phyloP scores from a whole-genome alignment of 495 filamentous ascomycete species.

The Amorphotheca resinae region DNA sequence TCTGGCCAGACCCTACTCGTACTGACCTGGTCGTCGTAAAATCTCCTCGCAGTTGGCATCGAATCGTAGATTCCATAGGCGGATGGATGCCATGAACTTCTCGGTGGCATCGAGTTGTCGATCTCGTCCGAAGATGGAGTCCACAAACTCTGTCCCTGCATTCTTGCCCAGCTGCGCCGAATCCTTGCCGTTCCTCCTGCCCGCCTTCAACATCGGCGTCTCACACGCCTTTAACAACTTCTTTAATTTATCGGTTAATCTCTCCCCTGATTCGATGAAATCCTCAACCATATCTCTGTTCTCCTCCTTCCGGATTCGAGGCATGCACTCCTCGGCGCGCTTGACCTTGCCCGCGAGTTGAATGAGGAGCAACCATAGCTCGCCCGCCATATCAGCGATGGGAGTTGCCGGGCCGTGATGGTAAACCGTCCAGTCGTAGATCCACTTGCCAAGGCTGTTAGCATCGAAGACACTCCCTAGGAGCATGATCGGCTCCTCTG shows the following conservation, averaged over 20 bases:
- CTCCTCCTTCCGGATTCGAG: slow-evolving; percentile 55
- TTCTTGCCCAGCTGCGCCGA: slow-evolving; percentile 78
- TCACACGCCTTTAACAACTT: slow-evolving; percentile 83
- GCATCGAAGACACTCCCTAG: slow-evolving; percentile 95
- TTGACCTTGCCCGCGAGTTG: slow-evolving; percentile 94
- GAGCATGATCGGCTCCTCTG: slow-evolving; percentile 79
- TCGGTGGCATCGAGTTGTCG: slow-evolving; percentile 88
- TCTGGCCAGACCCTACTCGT: slow-evolving; percentile 1
- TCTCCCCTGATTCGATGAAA: slow-evolving; percentile 83
- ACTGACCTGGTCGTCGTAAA: slow-evolving; percentile 29
- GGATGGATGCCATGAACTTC: slow-evolving; percentile 82
- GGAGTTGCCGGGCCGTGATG: slow-evolving; percentile 74
- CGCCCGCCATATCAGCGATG: slow-evolving; percentile 85
- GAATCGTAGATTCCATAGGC: slow-evolving; percentile 91
- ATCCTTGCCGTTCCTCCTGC: slow-evolving; percentile 46
- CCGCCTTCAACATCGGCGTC: slow-evolving; percentile 65
- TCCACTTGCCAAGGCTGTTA: slow-evolving; percentile 96
- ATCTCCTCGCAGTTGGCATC: slow-evolving; percentile 95
- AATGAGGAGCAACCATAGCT: slow-evolving; percentile 90
- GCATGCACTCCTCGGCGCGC: slow-evolving; percentile 71
- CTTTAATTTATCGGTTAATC: slow-evolving; percentile 76
- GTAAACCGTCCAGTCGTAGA: slow-evolving; percentile 99
- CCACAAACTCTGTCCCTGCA: slow-evolving; percentile 90
- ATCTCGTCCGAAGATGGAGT: slow-evolving; percentile 90
- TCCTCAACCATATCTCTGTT: slow-evolving; percentile 76